Conservation (phyloP, 148 eudicot species). For the Rhododendron ovatum region DNA sequence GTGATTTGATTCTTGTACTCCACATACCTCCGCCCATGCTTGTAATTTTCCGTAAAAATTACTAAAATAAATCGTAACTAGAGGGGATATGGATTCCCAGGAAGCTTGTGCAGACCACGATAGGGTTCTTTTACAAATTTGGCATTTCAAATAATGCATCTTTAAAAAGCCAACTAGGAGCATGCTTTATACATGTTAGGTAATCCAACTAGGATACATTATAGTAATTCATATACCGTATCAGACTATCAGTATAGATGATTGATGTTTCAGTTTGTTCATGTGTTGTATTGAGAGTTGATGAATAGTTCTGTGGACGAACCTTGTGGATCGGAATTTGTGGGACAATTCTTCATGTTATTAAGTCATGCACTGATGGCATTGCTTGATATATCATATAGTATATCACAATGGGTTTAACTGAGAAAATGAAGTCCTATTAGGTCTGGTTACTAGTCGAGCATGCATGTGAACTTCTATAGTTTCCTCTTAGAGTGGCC, state of each 20-base stretch:
- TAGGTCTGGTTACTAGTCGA: not conserved
- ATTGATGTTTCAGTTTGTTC: not conserved
- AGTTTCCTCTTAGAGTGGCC: not conserved
- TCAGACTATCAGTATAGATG: not conserved
- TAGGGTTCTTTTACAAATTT: not conserved
- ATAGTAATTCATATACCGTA: not conserved
- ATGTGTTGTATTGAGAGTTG: not conserved
- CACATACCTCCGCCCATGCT: not conserved
- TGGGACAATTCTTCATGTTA: not conserved
- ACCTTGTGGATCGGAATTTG: not conserved
- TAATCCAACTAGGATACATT: not conserved
- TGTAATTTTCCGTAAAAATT: not conserved
- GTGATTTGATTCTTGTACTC: not conserved
- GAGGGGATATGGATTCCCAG: not conserved
- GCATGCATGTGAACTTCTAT: not conserved
- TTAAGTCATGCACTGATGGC: not conserved
- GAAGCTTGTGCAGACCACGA: not conserved
- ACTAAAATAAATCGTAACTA: not conserved
- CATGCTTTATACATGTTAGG: not conserved
- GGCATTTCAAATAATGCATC: not conserved
- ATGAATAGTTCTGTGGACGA: not conserved
- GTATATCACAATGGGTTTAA: not conserved
- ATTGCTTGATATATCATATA: not conserved
- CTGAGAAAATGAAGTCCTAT: not conserved
- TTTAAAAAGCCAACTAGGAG: not conserved